Base-by-base conservation (phyloP, 78 protist genomes). In the Chrysochromulina parva region DNA sequence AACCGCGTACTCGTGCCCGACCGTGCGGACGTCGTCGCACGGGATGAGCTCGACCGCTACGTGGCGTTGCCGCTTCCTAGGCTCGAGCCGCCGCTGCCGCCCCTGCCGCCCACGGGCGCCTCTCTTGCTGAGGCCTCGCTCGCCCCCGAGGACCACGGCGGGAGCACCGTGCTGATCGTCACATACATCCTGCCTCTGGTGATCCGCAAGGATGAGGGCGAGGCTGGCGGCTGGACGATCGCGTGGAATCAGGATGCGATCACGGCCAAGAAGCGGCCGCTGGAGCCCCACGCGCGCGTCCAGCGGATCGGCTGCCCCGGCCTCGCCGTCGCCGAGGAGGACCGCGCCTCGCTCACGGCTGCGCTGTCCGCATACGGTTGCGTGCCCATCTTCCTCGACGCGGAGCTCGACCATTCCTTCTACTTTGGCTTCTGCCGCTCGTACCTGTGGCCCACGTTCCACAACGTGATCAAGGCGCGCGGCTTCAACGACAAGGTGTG, bases 391-490 rank as follows among this genome's bases (percentile, higher is more conserved):
- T 74, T 74, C 55, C 53, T 74, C 55, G 82, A 74, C 13, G 26
- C 82, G n/a, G 82, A 74, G 55, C 13, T 48, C 28, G 28, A 19
- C n/a, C 9, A 19, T 10, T 20, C 4, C 71, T 95, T 88, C 93
- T 96, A 96, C 93, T 65, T 69, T 53, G 96, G 94, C 13, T 95
- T 95, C 73, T 92, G 96, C 16, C 95, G 95, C 71, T 90, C 86
- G 0, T 92, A 94, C 7, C 87, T 96, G 19, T 96, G 98, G 98
- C 97, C 97, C 48, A 47, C 95, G 48, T 89, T 96, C 89, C 98
- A 96, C 93, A 96, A 96, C 85, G n/a, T 94, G 10, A 92, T 93
- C 16, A 94, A 53, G 86, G 47, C 80, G 52, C n/a, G 85, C 1
- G 4, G n/a, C 14, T 71, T 38, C 80, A 11, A 26, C 3, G 91